These are phyloP conservation scores for Alliaria petiolata DNA, from an alignment of 345 rosid genomes.

Conservation along the genomic window DNA sequence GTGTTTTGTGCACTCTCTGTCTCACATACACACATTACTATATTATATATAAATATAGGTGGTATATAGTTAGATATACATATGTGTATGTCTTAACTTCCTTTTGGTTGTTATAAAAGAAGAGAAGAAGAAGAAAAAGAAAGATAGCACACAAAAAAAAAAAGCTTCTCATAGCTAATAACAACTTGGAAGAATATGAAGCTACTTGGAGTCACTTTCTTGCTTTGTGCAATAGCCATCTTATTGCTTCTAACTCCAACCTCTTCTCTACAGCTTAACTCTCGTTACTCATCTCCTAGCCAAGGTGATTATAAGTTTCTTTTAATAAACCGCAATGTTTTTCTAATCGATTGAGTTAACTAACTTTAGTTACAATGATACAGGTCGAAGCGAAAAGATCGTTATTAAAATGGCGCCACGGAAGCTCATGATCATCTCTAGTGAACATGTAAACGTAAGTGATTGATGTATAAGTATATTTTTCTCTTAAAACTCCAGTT, in stretches of 20 bases:
- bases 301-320: slow-evolving; percentile 10
- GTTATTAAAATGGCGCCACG: neutral
- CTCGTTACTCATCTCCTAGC: slow-evolving; percentile 17
- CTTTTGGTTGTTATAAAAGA: slow-evolving; percentile 23
- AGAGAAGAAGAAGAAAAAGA: slow-evolving; percentile 11
- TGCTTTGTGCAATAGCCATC: slow-evolving; percentile 17
- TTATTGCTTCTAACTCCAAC: slow-evolving; percentile 9
- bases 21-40: neutral
- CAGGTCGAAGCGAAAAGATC: slow-evolving; percentile 6
- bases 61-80: neutral
- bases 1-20: slow-evolving; percentile 50
- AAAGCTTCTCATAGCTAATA: neutral
- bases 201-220: slow-evolving; percentile 14
- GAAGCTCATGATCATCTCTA: slow-evolving; percentile 25
- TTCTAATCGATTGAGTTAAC: no score
- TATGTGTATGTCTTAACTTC: neutral
- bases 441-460: slow-evolving; percentile 25
- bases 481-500: neutral
- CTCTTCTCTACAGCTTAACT: slow-evolving; percentile 19
- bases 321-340: neutral
- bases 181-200: slow-evolving; percentile 17
- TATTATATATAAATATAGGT: neutral
- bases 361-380: neutral
- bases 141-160: slow-evolving; percentile 10
- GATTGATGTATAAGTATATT: neutral